Evolutionary conservation across 257 asterid genomes (phyloP), one percentile per base, ranked within the genome.

Genomic region (Gardenia jasminoides): DNA sequence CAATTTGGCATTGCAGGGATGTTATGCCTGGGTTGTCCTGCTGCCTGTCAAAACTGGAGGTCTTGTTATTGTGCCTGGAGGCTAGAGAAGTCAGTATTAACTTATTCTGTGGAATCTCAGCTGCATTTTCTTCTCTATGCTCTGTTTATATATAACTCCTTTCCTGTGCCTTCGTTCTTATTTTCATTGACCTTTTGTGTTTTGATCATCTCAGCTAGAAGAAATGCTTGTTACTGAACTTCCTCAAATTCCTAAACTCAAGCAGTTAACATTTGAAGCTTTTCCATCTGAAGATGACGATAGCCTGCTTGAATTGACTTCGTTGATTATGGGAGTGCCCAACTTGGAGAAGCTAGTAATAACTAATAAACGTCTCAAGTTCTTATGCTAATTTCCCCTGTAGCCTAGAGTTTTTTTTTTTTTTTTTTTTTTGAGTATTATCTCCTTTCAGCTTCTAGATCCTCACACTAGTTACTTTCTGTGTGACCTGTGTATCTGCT

Each of bases 11-110:
- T 26, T 46, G 19, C 13, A 26, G 17, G 16, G 4, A 6, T 69
- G 10, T 61, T 39, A 2, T 78, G 41, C 1, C 76, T 24, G 11
- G 46, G 13, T 48, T 78, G 26, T 78, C 72, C 13, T 78, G 76
- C 65, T 58, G 64, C 62, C 47, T 54, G 61, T 58, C 77, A 6
- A 58, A 43, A 16, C 36, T 56, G 7, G 71, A 22, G 48, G 71
- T 12, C 56, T 61, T 78, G 20, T 19, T 39, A n/a, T 56, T 78
- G 54, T 0, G 0, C 3, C 0, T 0, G 5, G 15, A 61, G 0
- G 67, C 16, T 24, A 61, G 2, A n/a, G 41, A 36, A 1, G 41
- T 36, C 4, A 36, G 41, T 36, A 36, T 36, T 36, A 36, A 2
- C 2, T 36, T 36, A 36, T 36, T 36, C 5, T 36, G 41, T 36